These are phyloP conservation scores for Fusarium siculi DNA, from an alignment of 2,329 filamentous ascomycete species.

Conservation along the genomic window DNA sequence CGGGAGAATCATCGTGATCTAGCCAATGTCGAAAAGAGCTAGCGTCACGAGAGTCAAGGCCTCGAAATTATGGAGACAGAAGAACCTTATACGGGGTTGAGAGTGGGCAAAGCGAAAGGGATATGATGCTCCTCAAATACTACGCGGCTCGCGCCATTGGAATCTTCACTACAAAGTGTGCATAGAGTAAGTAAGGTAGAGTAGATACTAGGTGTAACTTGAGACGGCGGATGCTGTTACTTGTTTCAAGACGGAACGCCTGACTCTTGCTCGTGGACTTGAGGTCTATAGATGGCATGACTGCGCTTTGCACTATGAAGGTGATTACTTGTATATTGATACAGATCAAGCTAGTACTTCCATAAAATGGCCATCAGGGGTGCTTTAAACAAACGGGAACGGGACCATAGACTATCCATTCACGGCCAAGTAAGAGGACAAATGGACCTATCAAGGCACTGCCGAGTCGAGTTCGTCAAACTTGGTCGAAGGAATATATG, in stretches of 20 bases:
- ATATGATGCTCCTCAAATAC: neutral
- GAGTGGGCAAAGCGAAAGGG: too few relatives aligned
- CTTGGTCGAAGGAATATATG: too few relatives aligned
- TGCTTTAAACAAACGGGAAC: fast-evolving
- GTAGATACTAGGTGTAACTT: neutral
- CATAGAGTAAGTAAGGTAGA: too few relatives aligned
- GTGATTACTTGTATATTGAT: neutral
- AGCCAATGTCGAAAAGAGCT: neutral
- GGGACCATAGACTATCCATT: too few relatives aligned
- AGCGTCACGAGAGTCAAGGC: too few relatives aligned
- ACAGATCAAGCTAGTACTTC: fast-evolving
- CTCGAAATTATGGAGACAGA: too few relatives aligned
- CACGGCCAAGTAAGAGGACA: neutral
- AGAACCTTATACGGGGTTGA: too few relatives aligned
- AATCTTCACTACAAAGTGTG: too few relatives aligned
- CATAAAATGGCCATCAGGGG: fast-evolving
- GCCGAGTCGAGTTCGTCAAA: neutral
- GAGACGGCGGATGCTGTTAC: neutral
- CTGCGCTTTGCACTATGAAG: neutral
- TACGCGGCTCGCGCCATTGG: neutral
- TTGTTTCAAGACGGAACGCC: neutral
- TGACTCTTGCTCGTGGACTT: fast-evolving
- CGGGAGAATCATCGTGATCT: neutral
- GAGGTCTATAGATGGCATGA: neutral
- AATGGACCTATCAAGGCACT: neutral